phyloP scores from a whole-genome alignment of 2,329 filamentous ascomycete species.

The Colletotrichum agaves region DNA sequence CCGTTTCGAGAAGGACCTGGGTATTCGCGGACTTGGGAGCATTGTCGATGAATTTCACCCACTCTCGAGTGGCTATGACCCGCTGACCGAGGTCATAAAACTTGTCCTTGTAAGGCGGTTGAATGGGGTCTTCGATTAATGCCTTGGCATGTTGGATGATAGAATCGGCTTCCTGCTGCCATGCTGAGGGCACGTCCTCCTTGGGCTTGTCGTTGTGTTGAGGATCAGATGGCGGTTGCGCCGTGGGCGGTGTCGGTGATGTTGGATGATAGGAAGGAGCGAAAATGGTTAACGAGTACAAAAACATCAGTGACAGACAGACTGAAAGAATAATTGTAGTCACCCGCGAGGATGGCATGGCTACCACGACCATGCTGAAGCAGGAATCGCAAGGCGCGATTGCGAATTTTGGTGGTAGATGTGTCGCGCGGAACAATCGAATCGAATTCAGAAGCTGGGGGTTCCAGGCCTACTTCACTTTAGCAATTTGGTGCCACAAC shows the following conservation, averaged over 20 bases:
- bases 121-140: constrained; percentile 43
- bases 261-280: constrained; percentile 5
- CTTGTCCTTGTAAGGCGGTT: constrained; percentile 42
- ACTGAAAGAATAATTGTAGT: background rate
- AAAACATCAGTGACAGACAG: background rate
- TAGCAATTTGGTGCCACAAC: background rate
- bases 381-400: background rate
- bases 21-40: constrained; percentile 1
- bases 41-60: constrained; percentile 31
- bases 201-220: background rate
- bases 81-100: constrained; percentile 49
- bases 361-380: background rate
- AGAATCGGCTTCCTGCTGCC: background rate
- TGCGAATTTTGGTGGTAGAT: background rate
- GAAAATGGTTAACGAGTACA: background rate
- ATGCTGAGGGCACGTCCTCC: background rate
- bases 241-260: background rate
- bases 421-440: background rate
- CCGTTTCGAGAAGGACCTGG: background rate
- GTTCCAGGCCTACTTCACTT: background rate
- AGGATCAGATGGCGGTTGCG: background rate
- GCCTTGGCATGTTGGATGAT: background rate
- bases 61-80: constrained; percentile 33
- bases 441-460: background rate
- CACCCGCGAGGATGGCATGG: background rate